These are phyloP conservation scores for Croton laevigatus DNA, from an alignment of 441 rosid species.

Conservation along the genomic window DNA sequence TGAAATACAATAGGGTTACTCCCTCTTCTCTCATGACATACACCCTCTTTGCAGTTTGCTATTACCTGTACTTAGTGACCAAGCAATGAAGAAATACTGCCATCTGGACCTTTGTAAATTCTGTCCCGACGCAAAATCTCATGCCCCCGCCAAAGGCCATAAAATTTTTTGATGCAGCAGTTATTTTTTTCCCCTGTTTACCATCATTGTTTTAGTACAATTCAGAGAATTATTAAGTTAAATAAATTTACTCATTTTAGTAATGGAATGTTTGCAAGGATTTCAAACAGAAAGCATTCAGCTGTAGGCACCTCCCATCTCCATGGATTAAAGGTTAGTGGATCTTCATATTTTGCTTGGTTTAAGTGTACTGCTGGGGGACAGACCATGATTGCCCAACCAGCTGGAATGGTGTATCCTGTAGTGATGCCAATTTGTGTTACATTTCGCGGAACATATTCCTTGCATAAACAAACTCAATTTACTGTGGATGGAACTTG, in stretches of 20 bases:
- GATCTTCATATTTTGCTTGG: conserved; percentile 69
- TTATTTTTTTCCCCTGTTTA: conserved; percentile 58
- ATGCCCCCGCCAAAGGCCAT: conserved; percentile 99
- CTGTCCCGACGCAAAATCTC: conserved; percentile 97
- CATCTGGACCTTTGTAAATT: conserved; percentile 91
- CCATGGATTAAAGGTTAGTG: conserved; percentile 81
- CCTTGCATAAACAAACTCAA: conserved; percentile 8
- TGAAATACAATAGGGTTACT: conserved; percentile 19
- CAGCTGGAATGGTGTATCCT: conserved; percentile 93
- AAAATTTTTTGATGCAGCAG: conserved; percentile 68
- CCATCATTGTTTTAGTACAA: conserved; percentile 11
- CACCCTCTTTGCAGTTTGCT: conserved; percentile 5
- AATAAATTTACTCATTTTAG: not conserved
- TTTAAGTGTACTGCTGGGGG: conserved; percentile 97
- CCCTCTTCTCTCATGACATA: conserved; percentile 11
- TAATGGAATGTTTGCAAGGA: conserved; percentile 12
- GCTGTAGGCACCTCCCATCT: conserved; percentile 70
- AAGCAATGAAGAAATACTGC: conserved; percentile 87
- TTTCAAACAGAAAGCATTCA: not conserved
- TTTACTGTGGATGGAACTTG: conserved; percentile 11
- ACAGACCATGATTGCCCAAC: conserved; percentile 98
- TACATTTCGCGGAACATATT: not conserved
- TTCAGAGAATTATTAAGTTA: not conserved
- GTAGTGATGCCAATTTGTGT: conserved; percentile 24
- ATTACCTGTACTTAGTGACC: conserved; percentile 83